phyloP scores from a whole-genome alignment of 306 rosid genomes.

The Herpetospermum pedunculosum region DNA sequence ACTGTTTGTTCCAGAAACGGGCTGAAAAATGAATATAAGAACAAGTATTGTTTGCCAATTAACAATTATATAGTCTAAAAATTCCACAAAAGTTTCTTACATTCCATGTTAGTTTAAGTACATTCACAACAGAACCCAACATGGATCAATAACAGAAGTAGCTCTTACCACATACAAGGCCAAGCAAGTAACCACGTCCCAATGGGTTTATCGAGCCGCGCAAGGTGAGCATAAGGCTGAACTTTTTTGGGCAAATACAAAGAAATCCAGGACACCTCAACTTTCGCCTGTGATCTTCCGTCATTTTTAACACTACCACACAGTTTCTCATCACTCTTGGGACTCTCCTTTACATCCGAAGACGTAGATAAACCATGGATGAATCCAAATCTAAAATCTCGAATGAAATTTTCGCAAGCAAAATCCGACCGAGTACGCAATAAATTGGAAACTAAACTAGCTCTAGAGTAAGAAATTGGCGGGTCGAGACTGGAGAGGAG shows the following conservation, averaged over 20 bases:
- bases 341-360: conserved; percentile 17
- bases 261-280: conserved; percentile 48
- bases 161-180: conserved; percentile 83
- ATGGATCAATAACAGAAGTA: background rate
- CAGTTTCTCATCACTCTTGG: conserved; percentile 23
- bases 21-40: background rate
- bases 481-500: background rate
- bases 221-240: conserved; percentile 74
- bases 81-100: background rate
- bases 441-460: background rate
- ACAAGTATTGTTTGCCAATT: background rate
- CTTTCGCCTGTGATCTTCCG: conserved; percentile 1
- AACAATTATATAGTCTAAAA: background rate
- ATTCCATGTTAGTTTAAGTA: no score
- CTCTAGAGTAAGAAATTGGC: background rate
- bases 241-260: conserved; percentile 43
- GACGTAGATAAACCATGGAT: conserved; percentile 38
- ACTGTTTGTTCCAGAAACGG: background rate
- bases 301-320: conserved; percentile 13
- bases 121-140: background rate
- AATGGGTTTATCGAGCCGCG: conserved; percentile 90
- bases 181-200: conserved; percentile 93
- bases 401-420: conserved; percentile 5
- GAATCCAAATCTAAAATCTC: conserved; percentile 20
- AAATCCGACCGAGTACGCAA: background rate